Base-by-base conservation (phyloP, 371 early-diverging fungal genomes). In the Smittium culicis region DNA sequence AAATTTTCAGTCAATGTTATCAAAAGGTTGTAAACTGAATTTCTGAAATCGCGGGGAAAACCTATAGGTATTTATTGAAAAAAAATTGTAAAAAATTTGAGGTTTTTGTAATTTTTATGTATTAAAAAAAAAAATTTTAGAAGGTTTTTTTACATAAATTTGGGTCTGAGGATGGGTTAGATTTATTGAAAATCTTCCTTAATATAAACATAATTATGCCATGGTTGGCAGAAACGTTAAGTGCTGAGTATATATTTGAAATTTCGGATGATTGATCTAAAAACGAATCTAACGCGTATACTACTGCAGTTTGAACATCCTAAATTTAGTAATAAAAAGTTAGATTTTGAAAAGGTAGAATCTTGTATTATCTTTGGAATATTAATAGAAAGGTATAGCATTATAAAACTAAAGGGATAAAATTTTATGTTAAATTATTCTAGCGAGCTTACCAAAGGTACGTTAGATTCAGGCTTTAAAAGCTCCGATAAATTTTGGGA, bases 171-270 rank as follows among this genome's bases (percentile, higher is more conserved):
- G 5, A 64, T 28, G 64, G 67, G 34, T 83, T 79, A 34, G 79
- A 67, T 54, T 80, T 71, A 1, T 81, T 67, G 27, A 86, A 80
- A 34, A 86, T 79, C 71, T 83, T 86, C 66, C 89, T 85, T 35
- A 92, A 67, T 3, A 90, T 81, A 68, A 84, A 87, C 79, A 96
- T 82, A 27, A 96, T 76, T 14, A 86, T 79, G 17, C 98, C 98
- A 72, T 96, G 95, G 70, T 93, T 95, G 1, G 93, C 93, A 1
- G 91, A 88, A 0, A 92, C 93, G 70, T 93, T 93, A 63, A 95
- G 75, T 0, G 93, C 90, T 5, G 87, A 82, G 27, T 93, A 76
- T 0, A 93, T 89, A 55, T 91, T 93, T n/a, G 80, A 75, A 0
- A 91, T 78, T 67, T 87, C 86, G 57, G 76, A 75, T 63, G 91